Evolutionary conservation across 495 filamentous ascomycete genomes (phyloP), one percentile per base, ranked within the genome.

Genomic region (Parathielavia appendiculata): DNA sequence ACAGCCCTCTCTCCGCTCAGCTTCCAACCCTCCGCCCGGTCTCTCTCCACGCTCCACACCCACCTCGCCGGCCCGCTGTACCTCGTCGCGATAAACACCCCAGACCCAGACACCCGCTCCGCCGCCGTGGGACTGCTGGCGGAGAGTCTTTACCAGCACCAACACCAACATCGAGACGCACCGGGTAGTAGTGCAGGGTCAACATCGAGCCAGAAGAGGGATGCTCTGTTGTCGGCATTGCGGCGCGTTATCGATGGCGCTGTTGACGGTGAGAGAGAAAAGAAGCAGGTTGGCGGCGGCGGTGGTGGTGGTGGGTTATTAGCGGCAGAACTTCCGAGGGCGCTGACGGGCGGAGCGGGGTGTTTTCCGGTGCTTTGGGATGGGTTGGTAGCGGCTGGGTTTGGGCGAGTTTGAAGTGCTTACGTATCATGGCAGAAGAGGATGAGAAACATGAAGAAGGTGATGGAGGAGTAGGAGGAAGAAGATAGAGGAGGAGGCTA

Each of bases 41-140:
- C 34, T 13, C 23, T 46, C 0, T 22, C 46, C 13, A n/a, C 34
- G 10, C 19, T 34, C n/a, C 55, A 63, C 47, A 59, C 59, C n/a
- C 57, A 51, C 30, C 48, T 65, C n/a, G 26, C 57, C 14, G 65
- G 54, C 26, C 65, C 65, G 4, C 54, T 67, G 0, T 67, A 53
- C 52, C 35, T 65, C 2, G 55, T 65, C 12, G 60, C 65, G 4
- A 22, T 49, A 1, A 40, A 60, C 10, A 36, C 63, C 4, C 7
- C 13, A 0, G 47, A 61, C 51, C 19, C 40, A 11, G 3, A 12
- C 1, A 4, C 56, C 16, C 54, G 58, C 11, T 11, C 44, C 16
- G 16, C 51, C 2, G 64, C 60, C 0, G 40, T 57, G 14, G n/a
- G 22, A 32, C n/a, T 62, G 12, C 44, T 65, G 51, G 26, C 34